Base-by-base conservation (phyloP, 371 early-diverging fungal species). In the Rhizopus arrhizus region DNA sequence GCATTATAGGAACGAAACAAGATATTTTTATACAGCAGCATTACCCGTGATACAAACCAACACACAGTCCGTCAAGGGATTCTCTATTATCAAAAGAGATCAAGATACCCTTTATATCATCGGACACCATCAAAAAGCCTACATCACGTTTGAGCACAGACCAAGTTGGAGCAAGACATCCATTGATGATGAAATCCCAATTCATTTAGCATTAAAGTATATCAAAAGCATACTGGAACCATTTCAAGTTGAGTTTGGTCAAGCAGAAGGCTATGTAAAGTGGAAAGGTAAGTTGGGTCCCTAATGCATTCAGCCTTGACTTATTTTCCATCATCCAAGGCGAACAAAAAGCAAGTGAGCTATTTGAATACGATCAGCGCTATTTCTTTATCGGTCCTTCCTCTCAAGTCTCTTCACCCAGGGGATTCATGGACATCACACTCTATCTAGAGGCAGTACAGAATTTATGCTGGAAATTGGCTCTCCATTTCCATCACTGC, bases 401-500 rank as follows among this genome's bases (percentile, higher is more conserved):
- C 11, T 66, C 75, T 8, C 78, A 78, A 53, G 16, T 31, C 0
- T 54, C 61, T 5, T 61, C 56, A 10, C 78, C 72, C n/a, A 63
- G 63, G 2, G 73, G 70, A 7, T 35, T 75, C 13, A 60, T 74
- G 28, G 65, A 71, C 22, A 49, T 58, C 29, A 71, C 70, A 43
- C 47, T 67, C 0, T 65, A 65, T 29, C 48, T 74, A 8, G 75
- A 74, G 41, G 72, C 69, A 40, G 68, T 68, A 5, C 69, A 67
- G 29, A 78, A 74, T 38, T 32, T 78, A 7, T 70, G 73, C 15
- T 78, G 78, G 78, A 78, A 78, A 57, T 48, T 78, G 29, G 62
- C 58, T 13, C 50, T 74, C 4, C 53, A 52, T 40, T 46, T 70
- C 29, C 58, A 55, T 6, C 53, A 67, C 1, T 58, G 65, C 52